A percentile compares a stretch with the other conserved stretches of the same genome.
phyloP scores from a whole-genome alignment of 805 yeast genomes.

The Candida taoyuanica region DNA sequence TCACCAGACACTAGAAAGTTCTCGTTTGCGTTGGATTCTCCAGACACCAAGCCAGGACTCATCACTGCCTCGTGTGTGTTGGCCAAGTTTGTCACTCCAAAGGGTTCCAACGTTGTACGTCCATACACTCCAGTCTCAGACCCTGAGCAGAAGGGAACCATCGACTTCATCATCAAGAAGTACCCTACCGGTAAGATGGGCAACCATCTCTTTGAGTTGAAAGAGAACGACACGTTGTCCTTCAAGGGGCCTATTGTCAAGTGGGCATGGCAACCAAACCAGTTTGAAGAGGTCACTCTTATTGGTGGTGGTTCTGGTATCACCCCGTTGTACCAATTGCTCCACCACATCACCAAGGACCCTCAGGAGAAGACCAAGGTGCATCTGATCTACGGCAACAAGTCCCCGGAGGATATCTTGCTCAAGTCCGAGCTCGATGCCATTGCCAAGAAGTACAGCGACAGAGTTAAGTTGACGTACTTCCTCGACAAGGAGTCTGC shows the following conservation, averaged over 20 bases:
- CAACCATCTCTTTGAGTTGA: conserved; percentile 62
- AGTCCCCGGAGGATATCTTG: conserved; percentile 74
- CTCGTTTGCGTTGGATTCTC: conserved; percentile 61
- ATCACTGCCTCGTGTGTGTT: conserved; percentile 73
- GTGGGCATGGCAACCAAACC: conserved; percentile 88
- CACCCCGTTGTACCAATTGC: conserved; percentile 89
- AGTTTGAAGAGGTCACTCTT: conserved; percentile 71
- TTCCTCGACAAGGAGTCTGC: conserved; percentile 63
- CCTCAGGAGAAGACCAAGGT: conserved; percentile 89
- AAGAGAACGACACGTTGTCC: conserved; percentile 74
- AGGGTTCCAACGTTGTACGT: conserved; percentile 81
- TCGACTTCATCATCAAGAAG: conserved; percentile 78
- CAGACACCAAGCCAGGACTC: conserved; percentile 71
- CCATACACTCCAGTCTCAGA: conserved; percentile 80
- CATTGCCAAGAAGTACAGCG: conserved; percentile 62
- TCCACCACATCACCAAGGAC: conserved; percentile 70
- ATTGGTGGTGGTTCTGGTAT: conserved; percentile 98
- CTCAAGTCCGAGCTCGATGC: conserved; percentile 73
- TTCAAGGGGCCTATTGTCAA: conserved; percentile 93
- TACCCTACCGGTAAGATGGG: conserved; percentile 86
- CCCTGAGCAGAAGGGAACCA: conserved; percentile 60
- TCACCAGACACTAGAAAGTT: conserved; percentile 64
- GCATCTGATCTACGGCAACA: conserved; percentile 73
- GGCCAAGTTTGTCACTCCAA: conserved; percentile 75
- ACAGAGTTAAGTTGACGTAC: conserved; percentile 72